Conservation (phyloP, 176 grass and related monocot species). For the Olyra latifolia region DNA sequence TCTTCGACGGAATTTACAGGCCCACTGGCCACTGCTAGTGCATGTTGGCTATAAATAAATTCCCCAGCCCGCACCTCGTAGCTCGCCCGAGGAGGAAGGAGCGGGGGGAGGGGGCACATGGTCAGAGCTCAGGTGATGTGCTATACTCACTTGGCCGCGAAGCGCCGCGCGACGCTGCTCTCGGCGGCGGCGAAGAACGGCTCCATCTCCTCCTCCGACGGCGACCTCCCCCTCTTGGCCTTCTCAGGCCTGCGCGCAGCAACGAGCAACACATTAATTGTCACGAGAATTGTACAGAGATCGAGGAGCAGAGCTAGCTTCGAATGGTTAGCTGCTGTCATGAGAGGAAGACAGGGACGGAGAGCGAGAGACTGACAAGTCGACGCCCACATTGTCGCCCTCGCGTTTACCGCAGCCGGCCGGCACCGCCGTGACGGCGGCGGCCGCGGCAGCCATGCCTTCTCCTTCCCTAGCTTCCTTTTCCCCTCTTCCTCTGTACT, state of each 20-base stretch:
- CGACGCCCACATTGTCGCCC: background rate
- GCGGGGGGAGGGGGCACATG: background rate
- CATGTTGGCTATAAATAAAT: slow-evolving; percentile 35
- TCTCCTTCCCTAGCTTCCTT: background rate
- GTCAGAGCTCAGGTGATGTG: background rate
- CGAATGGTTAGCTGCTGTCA: background rate
- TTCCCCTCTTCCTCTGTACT: background rate
- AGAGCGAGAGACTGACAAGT: slow-evolving; percentile 8
- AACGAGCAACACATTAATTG: background rate
- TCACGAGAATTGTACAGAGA: too few relatives aligned
- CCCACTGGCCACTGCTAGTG: background rate
- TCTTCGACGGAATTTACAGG: slow-evolving; percentile 24
- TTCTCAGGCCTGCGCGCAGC: slow-evolving; percentile 14
- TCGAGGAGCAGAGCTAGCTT: background rate
- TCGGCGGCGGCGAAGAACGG: slow-evolving; percentile 47
- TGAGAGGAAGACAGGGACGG: background rate
- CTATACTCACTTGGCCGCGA: slow-evolving; percentile 47
- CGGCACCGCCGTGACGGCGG: slow-evolving; percentile 12
- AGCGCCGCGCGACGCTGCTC: slow-evolving; percentile 33
- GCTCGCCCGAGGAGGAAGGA: background rate
- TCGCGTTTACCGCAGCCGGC: slow-evolving; percentile 36
- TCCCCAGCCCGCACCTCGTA: background rate
- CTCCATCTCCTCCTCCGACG: slow-evolving; percentile 49
- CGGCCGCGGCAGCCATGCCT: slow-evolving; percentile 31
- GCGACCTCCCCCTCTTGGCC: slow-evolving; percentile 30